Evolutionary conservation across 1,139 yeast species (phyloP).

Genomic region (Pichia sp.): DNA sequence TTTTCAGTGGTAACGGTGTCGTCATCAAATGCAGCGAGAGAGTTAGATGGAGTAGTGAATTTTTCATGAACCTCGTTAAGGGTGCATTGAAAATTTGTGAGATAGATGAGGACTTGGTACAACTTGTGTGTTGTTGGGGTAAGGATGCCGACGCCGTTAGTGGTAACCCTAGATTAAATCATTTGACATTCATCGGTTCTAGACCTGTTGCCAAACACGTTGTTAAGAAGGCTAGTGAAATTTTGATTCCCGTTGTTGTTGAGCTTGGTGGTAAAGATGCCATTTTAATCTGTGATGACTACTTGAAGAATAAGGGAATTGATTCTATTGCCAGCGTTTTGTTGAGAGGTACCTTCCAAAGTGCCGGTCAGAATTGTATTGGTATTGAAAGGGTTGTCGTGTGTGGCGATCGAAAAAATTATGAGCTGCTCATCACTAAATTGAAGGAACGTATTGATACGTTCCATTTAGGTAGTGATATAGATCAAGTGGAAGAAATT

Average conservation of each 20-base stretch:
- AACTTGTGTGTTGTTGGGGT: slow-evolving; percentile 71
- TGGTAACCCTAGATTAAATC: slow-evolving; percentile 73
- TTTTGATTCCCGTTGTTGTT: slow-evolving; percentile 86
- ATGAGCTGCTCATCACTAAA: slow-evolving; percentile 51
- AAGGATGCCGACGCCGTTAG: slow-evolving; percentile 82
- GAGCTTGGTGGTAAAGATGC: slow-evolving; percentile 97
- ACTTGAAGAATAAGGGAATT: slow-evolving; percentile 38
- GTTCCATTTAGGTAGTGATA: slow-evolving; percentile 79
- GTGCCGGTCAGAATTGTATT: slow-evolving; percentile 96
- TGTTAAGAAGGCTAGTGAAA: slow-evolving; percentile 69
- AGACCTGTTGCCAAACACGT: slow-evolving; percentile 89
- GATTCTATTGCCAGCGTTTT: slow-evolving; percentile 68
- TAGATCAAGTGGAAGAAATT: slow-evolving; percentile 80
- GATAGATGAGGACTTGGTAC: slow-evolving; percentile 75
- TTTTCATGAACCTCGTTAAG: slow-evolving; percentile 64
- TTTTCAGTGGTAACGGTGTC: slow-evolving; percentile 87
- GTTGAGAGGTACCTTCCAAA: slow-evolving; percentile 92
- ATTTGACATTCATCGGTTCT: slow-evolving; percentile 94
- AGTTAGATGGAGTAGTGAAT: slow-evolving; percentile 89
- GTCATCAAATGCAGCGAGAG: slow-evolving; percentile 92
- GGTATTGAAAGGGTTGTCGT: slow-evolving; percentile 87
- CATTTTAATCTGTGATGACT: slow-evolving; percentile 73
- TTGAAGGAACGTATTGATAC: slow-evolving; percentile 50
- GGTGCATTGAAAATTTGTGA: slow-evolving; percentile 67
- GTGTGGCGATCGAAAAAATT: slow-evolving; percentile 48